Evolutionary conservation across 176 grass and related monocot species (phyloP).

Genomic region (Olyra latifolia): DNA sequence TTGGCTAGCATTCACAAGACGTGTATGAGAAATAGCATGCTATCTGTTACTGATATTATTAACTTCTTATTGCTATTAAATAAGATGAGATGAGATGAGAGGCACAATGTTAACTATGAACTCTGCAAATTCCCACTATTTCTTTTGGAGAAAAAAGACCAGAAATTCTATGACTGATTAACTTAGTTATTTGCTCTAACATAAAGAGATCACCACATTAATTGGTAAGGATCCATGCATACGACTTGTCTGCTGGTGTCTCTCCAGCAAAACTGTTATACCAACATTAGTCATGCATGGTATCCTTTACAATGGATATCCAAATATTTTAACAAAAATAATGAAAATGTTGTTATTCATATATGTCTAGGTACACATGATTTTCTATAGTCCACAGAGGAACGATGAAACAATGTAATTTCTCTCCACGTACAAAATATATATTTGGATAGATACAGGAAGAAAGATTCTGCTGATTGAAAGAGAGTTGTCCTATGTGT

Average conservation of each 20-base stretch:
- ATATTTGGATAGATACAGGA: no score
- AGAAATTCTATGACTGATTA: neutral
- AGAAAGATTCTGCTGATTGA: constrained; percentile 6
- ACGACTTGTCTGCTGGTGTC: constrained; percentile 43
- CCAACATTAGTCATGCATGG: neutral
- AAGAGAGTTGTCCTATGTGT: neutral
- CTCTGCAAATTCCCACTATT: neutral
- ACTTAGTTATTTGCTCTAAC: no score
- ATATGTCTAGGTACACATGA: neutral
- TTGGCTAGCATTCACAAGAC: neutral
- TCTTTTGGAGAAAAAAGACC: neutral
- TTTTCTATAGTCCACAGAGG: neutral
- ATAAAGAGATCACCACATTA: no score
- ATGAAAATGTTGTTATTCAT: no score
- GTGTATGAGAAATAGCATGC: neutral
- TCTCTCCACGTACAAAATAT: no score
- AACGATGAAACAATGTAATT: neutral
- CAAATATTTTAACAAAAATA: neutral
- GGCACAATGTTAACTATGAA: neutral
- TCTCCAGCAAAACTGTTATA: neutral
- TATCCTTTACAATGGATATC: no score
- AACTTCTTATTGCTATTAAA: neutral
- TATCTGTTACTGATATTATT: neutral
- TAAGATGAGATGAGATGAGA: neutral
- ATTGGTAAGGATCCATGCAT: no score